These are phyloP conservation scores for Suillus bovinus DNA, from an alignment of 768 basidiomycete genomes.

Conservation along the genomic window DNA sequence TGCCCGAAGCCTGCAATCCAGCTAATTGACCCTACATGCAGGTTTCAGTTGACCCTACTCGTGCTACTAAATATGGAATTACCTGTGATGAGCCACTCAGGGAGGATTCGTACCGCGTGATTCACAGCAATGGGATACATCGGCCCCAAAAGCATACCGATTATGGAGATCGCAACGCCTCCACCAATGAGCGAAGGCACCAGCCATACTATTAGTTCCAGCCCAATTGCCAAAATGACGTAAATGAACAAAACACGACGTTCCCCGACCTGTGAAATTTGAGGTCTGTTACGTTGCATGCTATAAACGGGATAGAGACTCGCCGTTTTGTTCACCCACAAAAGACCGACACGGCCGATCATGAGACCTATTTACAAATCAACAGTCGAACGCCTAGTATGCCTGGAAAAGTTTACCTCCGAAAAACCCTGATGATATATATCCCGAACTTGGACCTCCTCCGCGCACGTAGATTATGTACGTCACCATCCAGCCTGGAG, in stretches of 20 bases:
- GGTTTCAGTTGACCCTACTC: conserved; percentile 36
- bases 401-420: conserved; percentile 18
- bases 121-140: conserved; percentile 61
- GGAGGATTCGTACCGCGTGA: conserved; percentile 36
- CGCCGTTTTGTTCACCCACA: conserved; percentile 31
- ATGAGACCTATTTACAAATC: conserved; percentile 22
- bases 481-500: conserved; percentile 67
- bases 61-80: background rate
- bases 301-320: background rate
- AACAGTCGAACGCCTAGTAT: background rate
- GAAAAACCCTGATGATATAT: conserved; percentile 44
- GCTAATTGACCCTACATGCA: conserved; percentile 34
- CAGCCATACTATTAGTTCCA: conserved; percentile 71
- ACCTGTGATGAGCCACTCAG: conserved; percentile 35
- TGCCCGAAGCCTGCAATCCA: conserved; percentile 57
- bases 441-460: conserved; percentile 47
- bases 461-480: conserved; percentile 46
- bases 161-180: conserved; percentile 61
- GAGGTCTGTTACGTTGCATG: conserved; percentile 3
- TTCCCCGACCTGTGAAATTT: conserved; percentile 30
- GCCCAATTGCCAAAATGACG: conserved; percentile 37
- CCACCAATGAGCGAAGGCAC: conserved; percentile 66
- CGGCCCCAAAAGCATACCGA: conserved; percentile 73
- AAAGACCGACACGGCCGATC: conserved; percentile 29
- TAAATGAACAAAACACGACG: conserved; percentile 30